Percentiles rank a stretch among this genome's conserved stretches.
Evolutionary conservation across 305 asterid genomes (phyloP).

Genomic region (Solanum aculeatissimum): DNA sequence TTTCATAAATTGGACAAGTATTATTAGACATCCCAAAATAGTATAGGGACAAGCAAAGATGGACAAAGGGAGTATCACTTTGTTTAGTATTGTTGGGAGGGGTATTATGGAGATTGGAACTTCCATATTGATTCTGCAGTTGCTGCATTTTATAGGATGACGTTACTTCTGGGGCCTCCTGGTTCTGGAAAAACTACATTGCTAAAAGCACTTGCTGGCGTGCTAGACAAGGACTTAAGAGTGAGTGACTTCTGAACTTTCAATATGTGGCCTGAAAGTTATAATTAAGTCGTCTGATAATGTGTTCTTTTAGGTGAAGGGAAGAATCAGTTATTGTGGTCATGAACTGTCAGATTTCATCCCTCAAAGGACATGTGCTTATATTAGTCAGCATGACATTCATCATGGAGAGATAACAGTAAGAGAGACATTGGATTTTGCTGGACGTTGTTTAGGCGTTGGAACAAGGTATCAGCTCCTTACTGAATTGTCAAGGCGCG

Average conservation of each 20-base stretch:
- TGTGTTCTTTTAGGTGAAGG: conserved; percentile 33
- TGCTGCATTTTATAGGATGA: conserved; percentile 42
- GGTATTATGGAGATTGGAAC: not conserved
- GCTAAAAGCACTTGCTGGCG: conserved; percentile 81
- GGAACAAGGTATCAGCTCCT: conserved; percentile 94
- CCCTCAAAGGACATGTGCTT: conserved; percentile 92
- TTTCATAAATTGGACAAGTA: no score
- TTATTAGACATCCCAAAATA: no score
- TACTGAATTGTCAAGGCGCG: conserved; percentile 69
- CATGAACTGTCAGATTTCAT: conserved; percentile 70
- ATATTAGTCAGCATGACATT: conserved; percentile 89
- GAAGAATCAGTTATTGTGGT: conserved; percentile 82
- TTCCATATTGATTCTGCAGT: not conserved
- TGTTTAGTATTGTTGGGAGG: not conserved
- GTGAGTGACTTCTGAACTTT: conserved; percentile 25
- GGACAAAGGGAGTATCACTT: no score
- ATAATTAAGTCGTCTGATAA: not conserved
- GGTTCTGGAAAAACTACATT: conserved; percentile 81
- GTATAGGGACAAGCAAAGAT: no score
- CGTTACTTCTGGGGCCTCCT: conserved; percentile 97
- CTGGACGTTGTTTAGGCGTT: conserved; percentile 92
- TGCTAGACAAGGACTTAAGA: conserved; percentile 58
- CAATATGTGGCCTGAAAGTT: not conserved
- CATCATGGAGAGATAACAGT: conserved; percentile 99
- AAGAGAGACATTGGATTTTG: conserved; percentile 71